phyloP scores from a whole-genome alignment of 108 stramenopile genomes.

The Ochromonas danica region DNA sequence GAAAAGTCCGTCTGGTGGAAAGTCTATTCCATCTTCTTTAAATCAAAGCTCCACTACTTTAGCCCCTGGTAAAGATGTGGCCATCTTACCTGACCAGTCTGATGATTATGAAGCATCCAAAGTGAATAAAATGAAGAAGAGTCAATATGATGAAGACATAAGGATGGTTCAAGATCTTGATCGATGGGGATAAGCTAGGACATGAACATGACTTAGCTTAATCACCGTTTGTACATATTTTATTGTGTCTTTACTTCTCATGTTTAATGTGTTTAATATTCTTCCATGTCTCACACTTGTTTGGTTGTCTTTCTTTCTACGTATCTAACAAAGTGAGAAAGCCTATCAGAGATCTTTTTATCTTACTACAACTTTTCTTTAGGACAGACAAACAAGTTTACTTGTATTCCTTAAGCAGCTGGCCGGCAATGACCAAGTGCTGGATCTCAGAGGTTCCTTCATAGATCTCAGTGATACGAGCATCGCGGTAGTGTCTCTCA shows the following conservation, averaged over 20 bases:
- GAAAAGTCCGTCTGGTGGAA: background rate
- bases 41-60: background rate
- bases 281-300: no score
- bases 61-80: background rate
- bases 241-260: no score
- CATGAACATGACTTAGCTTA: no score
- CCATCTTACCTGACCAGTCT: background rate
- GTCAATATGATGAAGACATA: background rate
- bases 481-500: conserved; percentile 92
- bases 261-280: no score
- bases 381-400: no score
- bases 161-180: background rate
- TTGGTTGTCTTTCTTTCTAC: no score
- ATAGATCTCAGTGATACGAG: conserved; percentile 96
- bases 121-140: background rate
- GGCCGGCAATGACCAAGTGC: conserved; percentile 86
- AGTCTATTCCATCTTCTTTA: background rate
- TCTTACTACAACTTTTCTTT: no score
- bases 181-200: background rate
- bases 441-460: conserved; percentile 93
- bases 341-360: no score
- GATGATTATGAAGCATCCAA: background rate
- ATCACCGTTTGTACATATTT: no score
- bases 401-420: conserved; percentile 83
- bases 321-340: no score